These are phyloP conservation scores for Talaromyces sp. DNA, from an alignment of 2,329 filamentous ascomycete species.

Conservation along the genomic window DNA sequence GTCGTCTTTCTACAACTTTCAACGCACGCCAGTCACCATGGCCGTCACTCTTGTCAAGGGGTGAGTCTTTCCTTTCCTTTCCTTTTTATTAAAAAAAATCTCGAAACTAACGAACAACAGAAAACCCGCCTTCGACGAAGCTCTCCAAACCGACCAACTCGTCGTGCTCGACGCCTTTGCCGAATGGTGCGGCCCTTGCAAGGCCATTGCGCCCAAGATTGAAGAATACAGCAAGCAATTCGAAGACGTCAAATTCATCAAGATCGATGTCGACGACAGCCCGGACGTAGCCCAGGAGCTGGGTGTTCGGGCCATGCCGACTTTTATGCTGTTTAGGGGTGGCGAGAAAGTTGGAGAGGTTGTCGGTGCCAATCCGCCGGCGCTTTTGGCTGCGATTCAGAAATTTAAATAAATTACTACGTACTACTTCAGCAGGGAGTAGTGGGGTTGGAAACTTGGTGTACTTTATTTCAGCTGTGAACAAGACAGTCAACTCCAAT, in stretches of 20 bases:
- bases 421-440: too few relatives aligned
- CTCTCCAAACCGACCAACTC: conserved; percentile 45
- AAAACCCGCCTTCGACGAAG: conserved; percentile 53
- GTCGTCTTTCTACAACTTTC: conserved; percentile 30
- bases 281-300: conserved; percentile 70
- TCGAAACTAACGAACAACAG: conserved; percentile 34
- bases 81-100: background rate
- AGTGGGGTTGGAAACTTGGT: background rate
- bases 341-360: conserved; percentile 68
- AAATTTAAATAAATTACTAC: conserved; percentile 15
- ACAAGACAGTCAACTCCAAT: background rate
- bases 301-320: conserved; percentile 84
- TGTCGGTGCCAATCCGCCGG: conserved; percentile 72
- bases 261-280: conserved; percentile 84
- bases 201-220: conserved; percentile 74
- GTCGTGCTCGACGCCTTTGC: conserved; percentile 83
- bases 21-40: conserved; percentile 40
- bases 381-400: conserved; percentile 46
- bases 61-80: conserved; percentile 27
- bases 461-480: background rate
- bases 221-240: conserved; percentile 56
- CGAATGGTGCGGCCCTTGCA: conserved; percentile 93
- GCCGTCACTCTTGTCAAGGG: conserved; percentile 38
- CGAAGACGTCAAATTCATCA: conserved; percentile 65
- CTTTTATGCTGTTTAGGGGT: conserved; percentile 78